phyloP scores from a whole-genome alignment of 257 asterid species.

The Verbena officinalis region DNA sequence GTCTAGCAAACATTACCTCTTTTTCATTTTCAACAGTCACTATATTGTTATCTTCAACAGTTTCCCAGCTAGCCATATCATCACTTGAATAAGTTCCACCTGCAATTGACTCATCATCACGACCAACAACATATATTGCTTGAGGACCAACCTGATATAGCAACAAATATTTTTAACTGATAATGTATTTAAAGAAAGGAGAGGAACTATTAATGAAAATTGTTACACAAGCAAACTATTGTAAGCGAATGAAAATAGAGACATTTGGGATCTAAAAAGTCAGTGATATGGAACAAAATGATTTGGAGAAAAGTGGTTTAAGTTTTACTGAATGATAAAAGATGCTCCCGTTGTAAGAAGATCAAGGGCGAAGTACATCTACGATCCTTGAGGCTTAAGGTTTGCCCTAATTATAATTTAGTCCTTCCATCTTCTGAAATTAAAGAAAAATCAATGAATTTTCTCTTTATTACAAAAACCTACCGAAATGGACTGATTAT shows the following conservation, averaged over 20 bases:
- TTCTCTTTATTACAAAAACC: no score
- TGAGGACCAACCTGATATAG: slow-evolving; percentile 93
- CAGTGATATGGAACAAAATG: background rate
- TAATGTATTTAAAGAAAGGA: slow-evolving; percentile 19
- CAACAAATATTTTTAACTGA: slow-evolving; percentile 14
- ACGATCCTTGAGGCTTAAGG: no score
- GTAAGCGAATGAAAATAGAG: no score
- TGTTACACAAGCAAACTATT: no score
- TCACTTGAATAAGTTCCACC: slow-evolving; percentile 82
- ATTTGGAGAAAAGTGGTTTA: background rate
- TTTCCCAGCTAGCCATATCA: slow-evolving; percentile 99
- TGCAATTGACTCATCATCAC: slow-evolving; percentile 90
- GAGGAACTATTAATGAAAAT: no score
- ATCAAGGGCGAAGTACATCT: no score
- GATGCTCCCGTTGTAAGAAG: no score
- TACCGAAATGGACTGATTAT: no score
- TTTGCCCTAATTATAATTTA: no score
- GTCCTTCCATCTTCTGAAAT: no score
- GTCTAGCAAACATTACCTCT: slow-evolving; percentile 60
- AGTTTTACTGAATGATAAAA: background rate
- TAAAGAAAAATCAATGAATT: no score
- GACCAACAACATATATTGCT: slow-evolving; percentile 97
- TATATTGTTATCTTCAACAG: slow-evolving; percentile 73
- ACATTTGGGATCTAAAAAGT: no score
- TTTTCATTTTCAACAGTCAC: slow-evolving; percentile 48